Conservation (phyloP, 2,329 filamentous ascomycete genomes). For the Fusarium concolor region DNA sequence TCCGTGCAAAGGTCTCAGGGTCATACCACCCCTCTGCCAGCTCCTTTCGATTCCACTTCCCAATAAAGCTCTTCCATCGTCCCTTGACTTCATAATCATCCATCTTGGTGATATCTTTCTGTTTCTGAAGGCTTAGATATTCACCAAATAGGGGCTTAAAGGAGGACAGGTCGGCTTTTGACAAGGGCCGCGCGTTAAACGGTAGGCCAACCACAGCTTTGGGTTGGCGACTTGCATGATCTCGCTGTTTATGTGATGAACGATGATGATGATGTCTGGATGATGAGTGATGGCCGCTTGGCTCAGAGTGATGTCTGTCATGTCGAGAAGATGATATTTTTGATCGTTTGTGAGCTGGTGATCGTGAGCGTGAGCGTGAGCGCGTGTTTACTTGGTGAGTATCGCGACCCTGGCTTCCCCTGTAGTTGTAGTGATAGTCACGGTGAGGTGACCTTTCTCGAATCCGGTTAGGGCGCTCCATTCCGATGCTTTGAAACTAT, state of each 20-base stretch:
- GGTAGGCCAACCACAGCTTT: slow-evolving; percentile 62
- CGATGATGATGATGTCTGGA: slow-evolving; percentile 37
- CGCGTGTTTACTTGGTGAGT: slow-evolving; percentile 26
- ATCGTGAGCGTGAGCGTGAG: slow-evolving; percentile 43
- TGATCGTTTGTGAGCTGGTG: slow-evolving; percentile 35
- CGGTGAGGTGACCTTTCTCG: slow-evolving; percentile 41
- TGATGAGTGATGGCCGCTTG: slow-evolving; percentile 28
- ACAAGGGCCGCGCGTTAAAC: slow-evolving; percentile 72
- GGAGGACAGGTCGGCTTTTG: slow-evolving; percentile 72
- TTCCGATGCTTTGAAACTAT: slow-evolving; percentile 1
- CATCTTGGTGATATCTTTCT: slow-evolving; percentile 74
- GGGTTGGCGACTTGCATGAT: slow-evolving; percentile 26
- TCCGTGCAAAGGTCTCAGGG: slow-evolving; percentile 70
- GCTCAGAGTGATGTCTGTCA: slow-evolving; percentile 27
- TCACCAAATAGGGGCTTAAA: slow-evolving; percentile 82
- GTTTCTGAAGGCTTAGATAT: slow-evolving; percentile 91
- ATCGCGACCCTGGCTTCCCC: slow-evolving; percentile 34
- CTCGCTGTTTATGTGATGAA: slow-evolving; percentile 42
- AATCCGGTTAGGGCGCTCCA: slow-evolving; percentile 31
- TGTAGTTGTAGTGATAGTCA: slow-evolving; percentile 35
- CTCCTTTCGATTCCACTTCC: slow-evolving; percentile 92
- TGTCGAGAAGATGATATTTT: slow-evolving; percentile 33
- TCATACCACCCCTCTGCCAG: slow-evolving; percentile 95
- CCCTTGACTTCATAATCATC: slow-evolving; percentile 81
- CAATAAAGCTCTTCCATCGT: slow-evolving; percentile 92